Evolutionary conservation across 1,139 yeast species (phyloP).

Genomic region (Debaryomyces robertsiae): DNA sequence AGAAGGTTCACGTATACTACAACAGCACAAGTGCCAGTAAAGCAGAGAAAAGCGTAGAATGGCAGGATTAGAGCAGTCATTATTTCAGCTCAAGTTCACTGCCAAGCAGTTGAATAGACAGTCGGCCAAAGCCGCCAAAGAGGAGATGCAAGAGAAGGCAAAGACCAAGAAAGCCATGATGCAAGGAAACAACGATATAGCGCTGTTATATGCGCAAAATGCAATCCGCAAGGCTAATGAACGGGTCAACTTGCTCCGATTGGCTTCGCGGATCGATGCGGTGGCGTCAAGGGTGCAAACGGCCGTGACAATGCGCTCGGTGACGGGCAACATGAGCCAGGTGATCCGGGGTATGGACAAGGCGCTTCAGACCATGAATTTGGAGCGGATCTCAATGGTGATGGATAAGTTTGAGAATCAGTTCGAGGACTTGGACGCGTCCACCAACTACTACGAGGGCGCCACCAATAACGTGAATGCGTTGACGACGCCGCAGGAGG

Average conservation of each 20-base stretch:
- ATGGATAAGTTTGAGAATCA: conserved; percentile 98
- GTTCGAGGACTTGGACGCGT: conserved; percentile 93
- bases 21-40: not conserved
- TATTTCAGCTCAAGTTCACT: conserved; percentile 68
- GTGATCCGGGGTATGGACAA: conserved; percentile 96
- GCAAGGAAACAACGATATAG: conserved; percentile 90
- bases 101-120: conserved; percentile 92
- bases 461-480: conserved; percentile 91
- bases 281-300: conserved; percentile 96
- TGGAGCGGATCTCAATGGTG: conserved; percentile 86
- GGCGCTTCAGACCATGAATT: conserved; percentile 93
- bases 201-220: conserved; percentile 91
- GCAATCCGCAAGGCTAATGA: conserved; percentile 93
- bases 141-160: conserved; percentile 82
- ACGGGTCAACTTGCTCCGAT: conserved; percentile 73
- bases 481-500: conserved; percentile 89
- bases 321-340: conserved; percentile 89
- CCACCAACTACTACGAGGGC: conserved; percentile 88
- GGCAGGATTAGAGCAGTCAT: conserved; percentile 53
- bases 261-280: conserved; percentile 91
- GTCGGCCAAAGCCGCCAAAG: conserved; percentile 88
- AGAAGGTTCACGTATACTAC: no score
- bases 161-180: conserved; percentile 86
- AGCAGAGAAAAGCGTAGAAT: conserved; percentile 19
- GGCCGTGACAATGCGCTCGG: conserved; percentile 95